These are phyloP conservation scores for Hypomyces rosellus DNA, from an alignment of 2,329 filamentous ascomycete genomes.

Conservation along the genomic window DNA sequence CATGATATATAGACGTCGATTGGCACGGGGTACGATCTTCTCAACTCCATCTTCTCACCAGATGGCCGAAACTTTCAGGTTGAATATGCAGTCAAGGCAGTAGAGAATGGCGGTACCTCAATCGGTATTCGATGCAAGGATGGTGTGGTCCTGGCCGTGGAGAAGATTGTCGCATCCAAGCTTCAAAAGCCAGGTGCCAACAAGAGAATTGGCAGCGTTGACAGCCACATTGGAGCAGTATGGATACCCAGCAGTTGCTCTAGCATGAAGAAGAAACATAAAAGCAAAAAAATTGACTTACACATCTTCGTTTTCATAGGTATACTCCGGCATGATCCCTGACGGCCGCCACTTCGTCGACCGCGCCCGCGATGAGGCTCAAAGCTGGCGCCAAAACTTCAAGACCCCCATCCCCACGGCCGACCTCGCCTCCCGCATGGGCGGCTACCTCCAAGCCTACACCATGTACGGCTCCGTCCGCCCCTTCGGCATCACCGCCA, in stretches of 20 bases:
- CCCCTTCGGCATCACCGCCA: slow-evolving; percentile 93
- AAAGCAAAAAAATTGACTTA: slow-evolving; percentile 10
- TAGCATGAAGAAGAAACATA: neutral
- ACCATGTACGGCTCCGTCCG: slow-evolving; percentile 96
- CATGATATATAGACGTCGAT: slow-evolving; percentile 78
- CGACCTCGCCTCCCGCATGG: slow-evolving; percentile 87
- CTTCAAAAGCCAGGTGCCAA: slow-evolving; percentile 91
- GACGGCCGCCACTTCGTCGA: slow-evolving; percentile 94
- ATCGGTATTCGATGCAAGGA: slow-evolving; percentile 97
- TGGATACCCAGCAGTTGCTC: slow-evolving; percentile 8
- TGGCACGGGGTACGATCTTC: slow-evolving; percentile 98
- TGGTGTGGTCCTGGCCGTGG: slow-evolving; percentile 89
- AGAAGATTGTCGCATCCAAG: slow-evolving; percentile 95
- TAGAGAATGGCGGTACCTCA: slow-evolving; percentile 94
- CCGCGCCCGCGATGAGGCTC: slow-evolving; percentile 88
- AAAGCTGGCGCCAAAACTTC: slow-evolving; percentile 86
- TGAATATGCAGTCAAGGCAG: slow-evolving; percentile 97
- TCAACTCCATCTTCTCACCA: slow-evolving; percentile 98
- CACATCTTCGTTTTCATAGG: slow-evolving; percentile 46
- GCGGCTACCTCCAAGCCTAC: slow-evolving; percentile 93
- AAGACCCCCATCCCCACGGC: slow-evolving; percentile 87
- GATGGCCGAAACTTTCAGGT: slow-evolving; percentile 99
- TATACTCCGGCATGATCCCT: slow-evolving; percentile 88
- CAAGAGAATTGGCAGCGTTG: slow-evolving; percentile 92
- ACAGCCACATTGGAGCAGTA: slow-evolving; percentile 90